phyloP scores from a whole-genome alignment of 257 asterid species.

The Parsonsia alboflavescens region DNA sequence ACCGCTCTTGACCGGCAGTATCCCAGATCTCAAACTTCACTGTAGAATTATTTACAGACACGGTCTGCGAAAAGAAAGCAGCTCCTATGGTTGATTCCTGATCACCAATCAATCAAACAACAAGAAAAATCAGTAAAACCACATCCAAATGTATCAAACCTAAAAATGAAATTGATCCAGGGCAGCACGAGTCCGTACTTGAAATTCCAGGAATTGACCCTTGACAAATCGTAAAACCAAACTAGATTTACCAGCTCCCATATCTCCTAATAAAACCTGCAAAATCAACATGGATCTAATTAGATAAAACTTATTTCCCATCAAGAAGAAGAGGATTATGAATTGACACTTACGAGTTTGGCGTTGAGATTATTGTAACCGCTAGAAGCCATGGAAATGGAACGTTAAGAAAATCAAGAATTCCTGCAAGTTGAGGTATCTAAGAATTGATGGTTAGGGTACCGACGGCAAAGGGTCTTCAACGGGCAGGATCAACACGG shows the following conservation, averaged over 20 bases:
- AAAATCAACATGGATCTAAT: conserved; percentile 11
- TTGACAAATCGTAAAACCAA: conserved; percentile 84
- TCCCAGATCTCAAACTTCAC: conserved; percentile 99
- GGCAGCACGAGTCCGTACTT: conserved; percentile 28
- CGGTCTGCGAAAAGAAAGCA: conserved; percentile 83
- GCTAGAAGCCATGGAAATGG: conserved; percentile 39
- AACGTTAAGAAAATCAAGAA: too few relatives aligned
- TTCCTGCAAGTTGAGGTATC: background rate
- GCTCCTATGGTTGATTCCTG: conserved; percentile 99
- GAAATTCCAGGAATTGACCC: conserved; percentile 90
- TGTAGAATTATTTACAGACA: conserved; percentile 70
- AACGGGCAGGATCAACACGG: too few relatives aligned
- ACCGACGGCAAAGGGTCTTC: too few relatives aligned
- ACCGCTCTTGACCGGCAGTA: conserved; percentile 98
- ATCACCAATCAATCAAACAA: background rate
- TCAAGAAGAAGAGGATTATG: background rate
- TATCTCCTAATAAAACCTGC: conserved; percentile 86
- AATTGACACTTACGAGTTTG: conserved; percentile 50
- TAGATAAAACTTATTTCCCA: background rate
- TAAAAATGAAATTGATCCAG: background rate
- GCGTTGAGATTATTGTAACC: conserved; percentile 74
- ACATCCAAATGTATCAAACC: background rate
- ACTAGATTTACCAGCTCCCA: conserved; percentile 98
- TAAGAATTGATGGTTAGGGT: background rate
- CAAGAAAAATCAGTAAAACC: background rate